Evolutionary conservation across 441 rosid genomes (phyloP).

Genomic region (Brassica balearica): DNA sequence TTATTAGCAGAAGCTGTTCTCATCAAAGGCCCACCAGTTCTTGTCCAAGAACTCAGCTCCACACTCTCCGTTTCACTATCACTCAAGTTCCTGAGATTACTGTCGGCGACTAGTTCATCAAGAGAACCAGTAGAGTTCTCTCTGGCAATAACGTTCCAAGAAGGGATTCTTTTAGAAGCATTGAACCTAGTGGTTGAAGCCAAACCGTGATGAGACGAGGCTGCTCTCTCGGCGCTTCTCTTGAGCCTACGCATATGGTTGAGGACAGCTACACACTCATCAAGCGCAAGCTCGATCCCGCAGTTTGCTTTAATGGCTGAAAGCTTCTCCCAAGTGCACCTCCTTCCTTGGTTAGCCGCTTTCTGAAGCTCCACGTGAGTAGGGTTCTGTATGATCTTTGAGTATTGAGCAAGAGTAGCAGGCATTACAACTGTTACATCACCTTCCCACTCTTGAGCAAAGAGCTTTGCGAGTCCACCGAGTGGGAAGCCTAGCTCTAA

Average conservation of each 20-base stretch:
- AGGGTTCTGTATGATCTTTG: slow-evolving; percentile 89
- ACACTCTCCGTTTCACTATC: slow-evolving; percentile 82
- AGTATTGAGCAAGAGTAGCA: slow-evolving; percentile 52
- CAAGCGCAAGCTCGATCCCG: slow-evolving; percentile 94
- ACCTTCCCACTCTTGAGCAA: no score
- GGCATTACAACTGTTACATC: no score
- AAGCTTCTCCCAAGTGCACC: slow-evolving; percentile 99
- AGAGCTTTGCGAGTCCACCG: no score
- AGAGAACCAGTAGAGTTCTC: slow-evolving; percentile 51
- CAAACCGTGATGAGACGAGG: slow-evolving; percentile 78
- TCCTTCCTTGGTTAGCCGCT: slow-evolving; percentile 94
- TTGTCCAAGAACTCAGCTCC: slow-evolving; percentile 86
- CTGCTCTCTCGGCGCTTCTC: slow-evolving; percentile 95
- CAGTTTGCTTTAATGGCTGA: slow-evolving; percentile 97
- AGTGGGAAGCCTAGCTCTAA: no score
- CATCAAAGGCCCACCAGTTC: slow-evolving; percentile 98
- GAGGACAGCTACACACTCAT: slow-evolving; percentile 85
- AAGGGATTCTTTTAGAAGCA: slow-evolving; percentile 92
- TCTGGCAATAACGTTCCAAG: slow-evolving; percentile 97
- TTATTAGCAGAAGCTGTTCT: slow-evolving; percentile 87
- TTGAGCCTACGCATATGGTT: slow-evolving; percentile 97
- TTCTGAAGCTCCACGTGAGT: slow-evolving; percentile 80
- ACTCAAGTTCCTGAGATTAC: slow-evolving; percentile 50
- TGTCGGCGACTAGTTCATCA: slow-evolving; percentile 67
- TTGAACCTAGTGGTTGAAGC: slow-evolving; percentile 61